A percentile compares a stretch with the other conserved stretches of the same genome.
Conservation (phyloP, 2,329 filamentous ascomycete genomes). For the Thermothelomyces thermophilus region DNA sequence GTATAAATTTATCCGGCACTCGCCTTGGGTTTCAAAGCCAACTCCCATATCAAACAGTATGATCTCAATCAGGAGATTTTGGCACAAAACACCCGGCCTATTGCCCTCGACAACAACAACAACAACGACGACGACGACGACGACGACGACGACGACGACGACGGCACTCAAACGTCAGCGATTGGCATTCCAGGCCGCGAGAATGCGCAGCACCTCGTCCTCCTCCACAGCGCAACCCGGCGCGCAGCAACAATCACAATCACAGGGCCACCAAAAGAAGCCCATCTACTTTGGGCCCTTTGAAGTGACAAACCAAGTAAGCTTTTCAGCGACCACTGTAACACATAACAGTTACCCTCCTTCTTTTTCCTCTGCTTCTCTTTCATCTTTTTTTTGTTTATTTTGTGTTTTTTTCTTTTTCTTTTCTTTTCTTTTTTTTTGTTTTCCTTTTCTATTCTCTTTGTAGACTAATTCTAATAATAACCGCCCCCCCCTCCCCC, state of each 20-base stretch:
- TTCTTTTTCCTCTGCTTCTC: neutral
- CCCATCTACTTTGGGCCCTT: slow-evolving; percentile 66
- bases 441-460: neutral
- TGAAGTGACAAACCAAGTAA: slow-evolving; percentile 66
- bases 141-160: too few relatives aligned
- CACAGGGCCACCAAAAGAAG: neutral
- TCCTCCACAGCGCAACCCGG: slow-evolving; percentile 1
- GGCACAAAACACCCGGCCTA: neutral
- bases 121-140: too few relatives aligned
- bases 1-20: neutral
- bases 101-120: neutral
- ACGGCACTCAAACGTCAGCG: neutral
- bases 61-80: neutral
- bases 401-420: too few relatives aligned
- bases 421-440: slow-evolving; percentile 15
- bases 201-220: slow-evolving; percentile 18
- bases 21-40: neutral
- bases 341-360: too few relatives aligned
- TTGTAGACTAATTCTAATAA: too few relatives aligned
- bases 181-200: neutral
- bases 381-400: too few relatives aligned
- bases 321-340: too few relatives aligned
- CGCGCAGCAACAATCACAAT: neutral
- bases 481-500: too few relatives aligned
- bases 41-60: neutral